phyloP scores from a whole-genome alignment of 2,329 filamentous ascomycete genomes.

The Didymella keratinophila region DNA sequence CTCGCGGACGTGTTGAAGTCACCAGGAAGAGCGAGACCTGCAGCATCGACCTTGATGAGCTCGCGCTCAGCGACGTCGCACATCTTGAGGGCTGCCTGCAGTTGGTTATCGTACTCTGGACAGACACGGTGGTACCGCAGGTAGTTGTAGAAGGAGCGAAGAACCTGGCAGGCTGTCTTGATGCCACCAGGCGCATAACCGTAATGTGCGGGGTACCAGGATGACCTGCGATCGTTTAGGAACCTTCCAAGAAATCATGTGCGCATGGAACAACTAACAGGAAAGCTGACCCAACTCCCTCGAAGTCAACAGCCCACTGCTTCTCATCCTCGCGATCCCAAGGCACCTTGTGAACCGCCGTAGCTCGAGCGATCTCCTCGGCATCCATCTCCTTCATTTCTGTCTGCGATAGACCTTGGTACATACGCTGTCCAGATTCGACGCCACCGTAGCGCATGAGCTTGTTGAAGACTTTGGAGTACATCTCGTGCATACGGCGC shows the following conservation, averaged over 20 bases:
- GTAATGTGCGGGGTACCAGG: slow-evolving; percentile 62
- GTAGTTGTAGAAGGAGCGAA: slow-evolving; percentile 90
- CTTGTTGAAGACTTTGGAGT: slow-evolving; percentile 73
- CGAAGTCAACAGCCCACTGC: slow-evolving; percentile 83
- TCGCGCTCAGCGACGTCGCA: slow-evolving; percentile 74
- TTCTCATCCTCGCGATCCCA: slow-evolving; percentile 58
- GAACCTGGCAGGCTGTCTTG: slow-evolving; percentile 68
- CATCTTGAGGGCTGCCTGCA: slow-evolving; percentile 70
- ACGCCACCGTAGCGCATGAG: slow-evolving; percentile 87
- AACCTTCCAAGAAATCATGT: not conserved
- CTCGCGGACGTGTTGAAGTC: slow-evolving; percentile 81
- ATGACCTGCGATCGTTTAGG: slow-evolving; percentile 58
- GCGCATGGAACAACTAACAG: slow-evolving; percentile 62
- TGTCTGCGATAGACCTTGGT: slow-evolving; percentile 68
- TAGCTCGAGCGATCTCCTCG: slow-evolving; percentile 69
- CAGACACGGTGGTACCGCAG: slow-evolving; percentile 85
- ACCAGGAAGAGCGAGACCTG: slow-evolving; percentile 70
- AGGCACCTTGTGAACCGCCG: slow-evolving; percentile 68
- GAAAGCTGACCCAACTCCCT: slow-evolving; percentile 77
- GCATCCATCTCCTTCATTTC: slow-evolving; percentile 69
- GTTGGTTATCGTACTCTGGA: slow-evolving; percentile 75
- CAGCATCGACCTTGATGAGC: slow-evolving; percentile 65
- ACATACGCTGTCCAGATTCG: slow-evolving; percentile 67
- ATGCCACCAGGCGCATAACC: slow-evolving; percentile 61
- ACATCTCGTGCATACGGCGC: slow-evolving; percentile 73